A percentile compares a stretch with the other conserved stretches of the same genome.
These are phyloP conservation scores for Dichotomocladium elegans DNA, from an alignment of 371 early-diverging fungal species.

Conservation along the genomic window DNA sequence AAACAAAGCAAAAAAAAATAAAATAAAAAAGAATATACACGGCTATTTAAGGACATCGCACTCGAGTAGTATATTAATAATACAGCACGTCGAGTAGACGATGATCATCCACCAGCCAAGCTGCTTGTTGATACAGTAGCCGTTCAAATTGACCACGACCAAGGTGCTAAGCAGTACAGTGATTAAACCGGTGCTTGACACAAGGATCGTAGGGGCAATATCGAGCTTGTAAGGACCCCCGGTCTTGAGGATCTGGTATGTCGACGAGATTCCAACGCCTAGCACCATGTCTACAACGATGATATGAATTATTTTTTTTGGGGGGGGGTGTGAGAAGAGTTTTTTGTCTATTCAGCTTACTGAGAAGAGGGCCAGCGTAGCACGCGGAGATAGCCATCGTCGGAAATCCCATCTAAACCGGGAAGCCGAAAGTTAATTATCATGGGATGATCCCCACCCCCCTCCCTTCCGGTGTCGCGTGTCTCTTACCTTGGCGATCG, in stretches of 20 bases:
- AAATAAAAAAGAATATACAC: no score
- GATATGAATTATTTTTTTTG: no score
- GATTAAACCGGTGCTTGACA: conserved; percentile 47
- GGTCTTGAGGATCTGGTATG: conserved; percentile 45
- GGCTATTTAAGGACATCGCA: no score
- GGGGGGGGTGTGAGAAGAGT: no score
- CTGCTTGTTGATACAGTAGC: conserved; percentile 40
- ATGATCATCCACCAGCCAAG: conserved; percentile 51
- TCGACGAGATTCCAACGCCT: conserved; percentile 69
- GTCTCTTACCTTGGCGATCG: conserved; percentile 59
- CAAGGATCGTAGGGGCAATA: conserved; percentile 52
- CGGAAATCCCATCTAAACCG: conserved; percentile 67
- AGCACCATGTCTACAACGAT: conserved; percentile 68
- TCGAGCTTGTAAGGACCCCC: conserved; percentile 39
- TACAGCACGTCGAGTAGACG: conserved; percentile 40
- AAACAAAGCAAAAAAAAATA: no score
- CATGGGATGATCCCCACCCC: not conserved
- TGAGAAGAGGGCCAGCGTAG: conserved; percentile 80
- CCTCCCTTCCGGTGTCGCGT: not conserved
- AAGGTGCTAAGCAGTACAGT: conserved; percentile 44
- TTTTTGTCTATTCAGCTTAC: no score
- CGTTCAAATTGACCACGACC: conserved; percentile 47
- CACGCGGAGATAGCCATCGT: conserved; percentile 85
- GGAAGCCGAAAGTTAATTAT: not conserved
- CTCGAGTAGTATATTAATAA: conserved; percentile 42